Evolutionary conservation across 306 rosid genomes (phyloP), one percentile per base, ranked within the genome.

Genomic region (Myrica gale): DNA sequence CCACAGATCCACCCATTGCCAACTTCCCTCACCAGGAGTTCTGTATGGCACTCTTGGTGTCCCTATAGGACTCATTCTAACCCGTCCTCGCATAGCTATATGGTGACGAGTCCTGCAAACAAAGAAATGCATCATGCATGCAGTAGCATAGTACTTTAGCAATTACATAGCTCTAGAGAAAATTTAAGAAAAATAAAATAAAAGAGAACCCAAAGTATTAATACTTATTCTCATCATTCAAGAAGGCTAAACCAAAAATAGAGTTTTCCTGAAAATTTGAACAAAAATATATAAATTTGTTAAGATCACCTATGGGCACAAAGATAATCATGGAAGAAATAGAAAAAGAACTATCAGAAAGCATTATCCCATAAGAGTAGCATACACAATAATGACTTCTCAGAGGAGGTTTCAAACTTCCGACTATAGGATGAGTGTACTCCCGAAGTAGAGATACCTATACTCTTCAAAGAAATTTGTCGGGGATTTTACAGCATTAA

Each of bases 1-100:
- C 97, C 99, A 92, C 70, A 95, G 79, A 84, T 95, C 99, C 85
- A 95, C 92, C 99, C 97, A 92, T 77, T 92, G 99, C 96, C 91
- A 90, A 74, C 85, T 73, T 72, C 96, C 93, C 77, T 95, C 99
- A 65, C 96, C 97, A 69, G 97, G 98, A 72, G 90, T 87, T 82
- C 81, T 87, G 80, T 95, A 95, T 47, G 92, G 93, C 48, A 95
- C 99, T 82, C 84, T 89, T 11, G 97, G 99, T 32, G 96, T 92
- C 73, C 97, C 99, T 43, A 95, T 87, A 75, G 99, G 93, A 96
- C 90, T 95, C 99, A 95, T 95, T 57, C 69, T 84, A 76, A 89
- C 79, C 68, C 47, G 92, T 54, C 89, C 90, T 72, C 92, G 87
- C 0, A 84, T 74, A 21, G 99, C 69, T 81, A 78, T 89, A 37